Percentiles rank a stretch among this genome's conserved stretches.
Evolutionary conservation across 176 grass and related monocot genomes (phyloP).

Genomic region (Secale cereale): DNA sequence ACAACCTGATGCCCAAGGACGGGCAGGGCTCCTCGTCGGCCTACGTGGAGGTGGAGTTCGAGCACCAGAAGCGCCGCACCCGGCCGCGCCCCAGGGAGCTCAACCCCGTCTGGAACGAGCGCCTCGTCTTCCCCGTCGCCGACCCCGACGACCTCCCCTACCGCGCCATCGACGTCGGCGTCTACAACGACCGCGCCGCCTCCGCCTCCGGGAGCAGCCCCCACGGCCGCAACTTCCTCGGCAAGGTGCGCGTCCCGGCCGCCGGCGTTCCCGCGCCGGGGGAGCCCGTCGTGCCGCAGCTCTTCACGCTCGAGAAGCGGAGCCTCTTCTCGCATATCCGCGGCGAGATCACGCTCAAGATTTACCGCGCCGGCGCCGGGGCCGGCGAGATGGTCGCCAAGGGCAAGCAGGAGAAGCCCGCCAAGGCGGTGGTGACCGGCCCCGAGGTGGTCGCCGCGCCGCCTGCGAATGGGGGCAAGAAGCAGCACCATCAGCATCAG

Average conservation of each 20-base stretch:
- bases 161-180: conserved; percentile 68
- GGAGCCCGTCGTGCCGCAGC: conserved; percentile 66
- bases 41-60: conserved; percentile 90
- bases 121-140: conserved; percentile 61
- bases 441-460: conserved; percentile 39
- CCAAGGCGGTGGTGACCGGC: conserved; percentile 31
- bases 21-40: conserved; percentile 83
- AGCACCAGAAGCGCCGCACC: conserved; percentile 77
- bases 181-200: conserved; percentile 71
- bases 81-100: conserved; percentile 60
- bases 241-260: conserved; percentile 71
- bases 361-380: conserved; percentile 55
- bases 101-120: conserved; percentile 94
- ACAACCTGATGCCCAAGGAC: conserved; percentile 97
- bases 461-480: conserved; percentile 11
- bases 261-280: conserved; percentile 65
- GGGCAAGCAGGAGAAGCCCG: conserved; percentile 22
- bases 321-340: conserved; percentile 91
- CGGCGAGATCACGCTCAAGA: conserved; percentile 89
- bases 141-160: conserved; percentile 92
- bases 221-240: conserved; percentile 69
- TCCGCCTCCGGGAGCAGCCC: not conserved
- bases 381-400: conserved; percentile 27
- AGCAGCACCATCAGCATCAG: conserved; percentile 32
- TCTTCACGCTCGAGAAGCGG: conserved; percentile 84